Percentiles rank a stretch among this genome's conserved stretches.
phyloP scores from a whole-genome alignment of 2,329 filamentous ascomycete genomes.

The Xylaria arbuscula region DNA sequence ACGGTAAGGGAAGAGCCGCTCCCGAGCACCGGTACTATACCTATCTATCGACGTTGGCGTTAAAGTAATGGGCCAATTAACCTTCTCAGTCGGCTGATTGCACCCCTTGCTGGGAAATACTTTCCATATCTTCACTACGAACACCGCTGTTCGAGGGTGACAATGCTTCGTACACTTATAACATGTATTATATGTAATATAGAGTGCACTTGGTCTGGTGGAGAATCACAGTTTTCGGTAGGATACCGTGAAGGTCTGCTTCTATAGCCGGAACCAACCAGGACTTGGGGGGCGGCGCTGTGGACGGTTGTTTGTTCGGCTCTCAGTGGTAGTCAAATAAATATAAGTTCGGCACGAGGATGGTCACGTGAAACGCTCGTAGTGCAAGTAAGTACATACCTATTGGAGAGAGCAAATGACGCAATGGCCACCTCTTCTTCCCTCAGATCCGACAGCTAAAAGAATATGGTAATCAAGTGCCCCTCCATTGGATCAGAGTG shows the following conservation, averaged over 20 bases:
- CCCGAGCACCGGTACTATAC: too few relatives aligned
- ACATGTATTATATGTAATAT: not conserved
- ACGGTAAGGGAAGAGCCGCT: not conserved
- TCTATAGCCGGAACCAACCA: too few relatives aligned
- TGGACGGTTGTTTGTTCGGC: too few relatives aligned
- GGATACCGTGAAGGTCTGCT: too few relatives aligned
- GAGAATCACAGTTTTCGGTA: too few relatives aligned
- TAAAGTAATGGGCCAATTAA: not conserved
- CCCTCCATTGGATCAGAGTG: constrained; percentile 46
- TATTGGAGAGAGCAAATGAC: constrained; percentile 23
- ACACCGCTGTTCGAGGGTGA: too few relatives aligned
- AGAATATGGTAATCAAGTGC: constrained; percentile 44
- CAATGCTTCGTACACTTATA: not conserved
- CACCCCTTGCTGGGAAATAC: not conserved
- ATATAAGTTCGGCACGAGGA: not conserved
- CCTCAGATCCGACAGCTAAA: constrained; percentile 27
- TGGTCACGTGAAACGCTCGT: constrained; percentile 22
- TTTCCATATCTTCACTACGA: not conserved
- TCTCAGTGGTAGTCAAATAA: not conserved
- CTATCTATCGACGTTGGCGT: too few relatives aligned
- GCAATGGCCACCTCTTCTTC: constrained; percentile 39
- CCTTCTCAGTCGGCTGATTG: not conserved
- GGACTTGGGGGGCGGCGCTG: too few relatives aligned
- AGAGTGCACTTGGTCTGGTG: not conserved
- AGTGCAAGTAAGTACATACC: not conserved